Evolutionary conservation across 2,329 filamentous ascomycete genomes (phyloP).

Genomic region (Pseudogymnoascus sp.): DNA sequence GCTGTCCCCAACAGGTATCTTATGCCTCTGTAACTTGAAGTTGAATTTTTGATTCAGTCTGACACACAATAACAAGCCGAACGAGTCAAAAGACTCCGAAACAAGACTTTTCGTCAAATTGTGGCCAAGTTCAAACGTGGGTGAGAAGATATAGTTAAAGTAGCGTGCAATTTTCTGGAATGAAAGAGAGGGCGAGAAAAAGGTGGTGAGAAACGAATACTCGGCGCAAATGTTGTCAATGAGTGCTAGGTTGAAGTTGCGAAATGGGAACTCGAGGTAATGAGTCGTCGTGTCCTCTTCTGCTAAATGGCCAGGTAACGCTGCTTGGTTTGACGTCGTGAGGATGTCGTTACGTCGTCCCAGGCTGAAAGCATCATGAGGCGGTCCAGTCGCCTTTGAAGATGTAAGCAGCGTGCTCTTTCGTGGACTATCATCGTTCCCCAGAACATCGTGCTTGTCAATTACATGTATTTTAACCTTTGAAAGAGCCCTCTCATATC

Average conservation of each 20-base stretch:
- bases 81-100: conserved; percentile 68
- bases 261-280: conserved; percentile 83
- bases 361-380: conserved; percentile 82
- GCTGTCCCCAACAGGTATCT: conserved; percentile 77
- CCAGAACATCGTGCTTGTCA: conserved; percentile 76
- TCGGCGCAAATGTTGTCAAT: conserved; percentile 92
- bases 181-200: conserved; percentile 72
- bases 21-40: conserved; percentile 85
- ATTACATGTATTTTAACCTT: conserved; percentile 76
- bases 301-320: conserved; percentile 78
- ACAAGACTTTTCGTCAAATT: conserved; percentile 67
- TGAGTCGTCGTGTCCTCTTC: conserved; percentile 83
- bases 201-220: conserved; percentile 85
- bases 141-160: conserved; percentile 82
- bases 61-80: conserved; percentile 85
- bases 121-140: conserved; percentile 79
- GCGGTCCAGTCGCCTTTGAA: conserved; percentile 43
- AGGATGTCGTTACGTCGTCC: conserved; percentile 80
- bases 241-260: conserved; percentile 88
- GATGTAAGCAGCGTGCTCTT: conserved; percentile 51
- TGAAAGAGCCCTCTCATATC: conserved; percentile 75
- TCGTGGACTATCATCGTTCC: conserved; percentile 63
- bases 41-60: conserved; percentile 88
- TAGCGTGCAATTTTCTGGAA: conserved; percentile 72
- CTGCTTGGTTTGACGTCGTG: conserved; percentile 61